Evolutionary conservation across 1,284 basidiomycete genomes (phyloP).

Genomic region (Tilletiopsis washingtonensis): DNA sequence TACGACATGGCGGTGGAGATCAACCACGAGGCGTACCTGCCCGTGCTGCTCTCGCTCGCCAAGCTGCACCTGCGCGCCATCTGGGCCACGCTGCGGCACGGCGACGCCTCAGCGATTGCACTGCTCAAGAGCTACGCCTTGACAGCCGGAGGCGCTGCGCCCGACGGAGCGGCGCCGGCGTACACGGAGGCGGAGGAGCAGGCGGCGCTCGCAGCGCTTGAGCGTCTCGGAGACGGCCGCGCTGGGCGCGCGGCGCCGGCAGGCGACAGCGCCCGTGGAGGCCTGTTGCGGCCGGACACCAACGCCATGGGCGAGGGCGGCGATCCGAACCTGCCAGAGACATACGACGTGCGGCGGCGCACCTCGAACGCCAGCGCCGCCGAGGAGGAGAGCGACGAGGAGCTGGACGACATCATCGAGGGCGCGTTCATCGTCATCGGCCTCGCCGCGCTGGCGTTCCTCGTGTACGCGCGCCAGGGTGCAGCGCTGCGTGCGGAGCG

Average conservation of each 20-base stretch:
- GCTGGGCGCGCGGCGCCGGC: not conserved
- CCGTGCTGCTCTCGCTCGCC: constrained; percentile 70
- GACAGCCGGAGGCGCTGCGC: constrained; percentile 3
- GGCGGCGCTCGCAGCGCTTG: not conserved
- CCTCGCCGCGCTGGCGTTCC: constrained; percentile 24
- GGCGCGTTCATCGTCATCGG: constrained; percentile 28
- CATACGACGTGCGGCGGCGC: constrained; percentile 4
- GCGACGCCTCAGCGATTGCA: constrained; percentile 24
- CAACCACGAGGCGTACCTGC: constrained; percentile 78
- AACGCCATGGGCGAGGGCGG: constrained; percentile 17
- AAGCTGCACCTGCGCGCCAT: constrained; percentile 76
- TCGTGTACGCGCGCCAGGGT: constrained; percentile 29
- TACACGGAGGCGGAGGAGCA: constrained; percentile 34
- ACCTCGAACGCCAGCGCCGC: not conserved
- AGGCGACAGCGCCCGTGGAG: not conserved
- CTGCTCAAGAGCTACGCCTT: constrained; percentile 22
- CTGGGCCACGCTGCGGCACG: constrained; percentile 53
- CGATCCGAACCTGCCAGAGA: constrained; percentile 29
- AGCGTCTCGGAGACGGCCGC: not conserved
- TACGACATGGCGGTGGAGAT: constrained; percentile 84
- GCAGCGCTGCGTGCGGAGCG: constrained; percentile 26
- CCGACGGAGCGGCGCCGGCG: constrained; percentile 8
- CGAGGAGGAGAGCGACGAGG: constrained; percentile 11
- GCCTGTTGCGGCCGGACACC: too few relatives aligned
- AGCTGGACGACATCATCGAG: constrained; percentile 32